Evolutionary conservation across 495 filamentous ascomycete genomes (phyloP).

Genomic region (Tuber indicum): DNA sequence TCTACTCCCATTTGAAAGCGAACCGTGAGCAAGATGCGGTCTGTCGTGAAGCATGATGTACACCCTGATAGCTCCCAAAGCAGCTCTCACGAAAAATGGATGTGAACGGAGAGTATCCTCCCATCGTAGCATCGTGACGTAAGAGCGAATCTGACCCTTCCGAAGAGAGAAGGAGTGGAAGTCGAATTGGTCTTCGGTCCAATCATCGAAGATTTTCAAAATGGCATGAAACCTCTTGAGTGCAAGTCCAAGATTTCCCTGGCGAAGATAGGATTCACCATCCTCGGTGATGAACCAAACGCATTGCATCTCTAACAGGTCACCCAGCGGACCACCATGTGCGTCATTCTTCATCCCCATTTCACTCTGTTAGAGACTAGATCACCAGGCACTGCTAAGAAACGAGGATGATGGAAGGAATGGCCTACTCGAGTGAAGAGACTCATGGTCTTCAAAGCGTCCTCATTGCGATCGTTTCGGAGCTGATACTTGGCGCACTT

Average conservation of each 20-base stretch:
- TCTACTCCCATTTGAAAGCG: constrained; percentile 49
- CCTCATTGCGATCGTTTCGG: constrained; percentile 82
- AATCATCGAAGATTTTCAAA: constrained; percentile 82
- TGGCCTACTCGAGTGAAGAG: constrained; percentile 68
- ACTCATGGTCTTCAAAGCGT: constrained; percentile 78
- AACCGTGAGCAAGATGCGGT: constrained; percentile 56
- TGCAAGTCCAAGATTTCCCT: constrained; percentile 73
- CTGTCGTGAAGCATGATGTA: constrained; percentile 77
- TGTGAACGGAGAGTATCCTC: constrained; percentile 85
- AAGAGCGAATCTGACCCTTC: constrained; percentile 91
- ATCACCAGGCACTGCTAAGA: background rate
- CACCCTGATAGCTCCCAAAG: constrained; percentile 69
- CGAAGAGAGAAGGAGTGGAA: constrained; percentile 95
- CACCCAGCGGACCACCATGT: constrained; percentile 75
- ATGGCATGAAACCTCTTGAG: constrained; percentile 77
- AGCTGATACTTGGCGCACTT: constrained; percentile 97
- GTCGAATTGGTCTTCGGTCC: constrained; percentile 98
- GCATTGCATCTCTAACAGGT: constrained; percentile 97
- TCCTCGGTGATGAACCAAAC: constrained; percentile 96
- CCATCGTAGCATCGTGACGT: constrained; percentile 94
- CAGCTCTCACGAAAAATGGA: constrained; percentile 85
- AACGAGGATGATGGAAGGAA: background rate
- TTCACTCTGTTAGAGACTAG: constrained; percentile 10
- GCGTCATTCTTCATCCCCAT: constrained; percentile 56
- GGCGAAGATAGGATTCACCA: constrained; percentile 79